These are phyloP conservation scores for Acidiella bohemica DNA, from an alignment of 495 filamentous ascomycete genomes.

Conservation along the genomic window DNA sequence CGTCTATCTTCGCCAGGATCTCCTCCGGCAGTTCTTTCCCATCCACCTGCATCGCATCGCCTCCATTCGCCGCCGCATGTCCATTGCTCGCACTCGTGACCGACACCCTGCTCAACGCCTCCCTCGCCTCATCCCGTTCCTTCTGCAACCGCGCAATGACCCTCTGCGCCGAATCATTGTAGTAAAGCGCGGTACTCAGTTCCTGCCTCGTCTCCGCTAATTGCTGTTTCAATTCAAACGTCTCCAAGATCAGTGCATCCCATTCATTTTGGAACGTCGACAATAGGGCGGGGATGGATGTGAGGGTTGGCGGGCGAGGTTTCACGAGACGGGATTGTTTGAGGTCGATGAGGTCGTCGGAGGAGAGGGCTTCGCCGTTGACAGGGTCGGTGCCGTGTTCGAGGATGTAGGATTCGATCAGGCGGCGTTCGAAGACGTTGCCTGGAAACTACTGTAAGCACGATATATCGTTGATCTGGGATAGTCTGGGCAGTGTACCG, in stretches of 20 bases:
- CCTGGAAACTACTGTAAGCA: slow-evolving; percentile 35
- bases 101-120: slow-evolving; percentile 77
- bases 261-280: slow-evolving; percentile 97
- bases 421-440: slow-evolving; percentile 81
- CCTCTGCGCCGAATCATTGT: slow-evolving; percentile 86
- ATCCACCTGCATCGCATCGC: slow-evolving; percentile 89
- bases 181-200: slow-evolving; percentile 82
- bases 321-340: slow-evolving; percentile 69
- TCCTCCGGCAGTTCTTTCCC: slow-evolving; percentile 53
- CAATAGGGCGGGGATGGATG: slow-evolving; percentile 91
- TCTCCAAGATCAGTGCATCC: slow-evolving; percentile 85
- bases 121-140: slow-evolving; percentile 84
- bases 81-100: slow-evolving; percentile 39
- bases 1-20: slow-evolving; percentile 60
- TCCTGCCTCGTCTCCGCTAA: slow-evolving; percentile 83
- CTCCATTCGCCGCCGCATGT: slow-evolving; percentile 37
- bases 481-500: slow-evolving; percentile 39
- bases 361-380: slow-evolving; percentile 73
- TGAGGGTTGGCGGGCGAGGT: slow-evolving; percentile 85
- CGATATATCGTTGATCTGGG: neutral
- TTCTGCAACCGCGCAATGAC: slow-evolving; percentile 80
- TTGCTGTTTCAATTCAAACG: slow-evolving; percentile 77
- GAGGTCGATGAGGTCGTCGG: slow-evolving; percentile 76
- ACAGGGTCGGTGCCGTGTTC: slow-evolving; percentile 92
- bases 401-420: slow-evolving; percentile 87